These are phyloP conservation scores for Fusarium veterinarium DNA, from an alignment of 2,329 filamentous ascomycete species.

Conservation along the genomic window DNA sequence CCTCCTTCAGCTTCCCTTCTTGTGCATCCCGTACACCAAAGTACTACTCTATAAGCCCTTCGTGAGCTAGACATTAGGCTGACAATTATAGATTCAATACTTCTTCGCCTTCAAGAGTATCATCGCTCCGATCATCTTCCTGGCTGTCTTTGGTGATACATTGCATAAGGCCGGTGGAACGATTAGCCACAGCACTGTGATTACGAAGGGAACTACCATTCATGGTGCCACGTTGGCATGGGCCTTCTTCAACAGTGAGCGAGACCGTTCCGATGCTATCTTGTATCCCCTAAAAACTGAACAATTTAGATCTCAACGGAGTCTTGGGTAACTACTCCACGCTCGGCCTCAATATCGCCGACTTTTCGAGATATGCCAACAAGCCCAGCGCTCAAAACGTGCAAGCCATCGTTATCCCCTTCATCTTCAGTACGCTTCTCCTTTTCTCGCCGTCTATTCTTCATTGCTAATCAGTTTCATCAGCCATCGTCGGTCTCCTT, in stretches of 20 bases:
- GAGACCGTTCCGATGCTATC: neutral
- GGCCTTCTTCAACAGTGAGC: conserved; percentile 3
- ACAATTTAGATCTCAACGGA: neutral
- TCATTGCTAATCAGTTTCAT: neutral
- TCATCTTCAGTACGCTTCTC: neutral
- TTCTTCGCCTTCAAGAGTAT: conserved; percentile 8
- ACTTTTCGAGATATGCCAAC: conserved; percentile 13
- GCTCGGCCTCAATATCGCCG: conserved; percentile 8
- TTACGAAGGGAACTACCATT: neutral
- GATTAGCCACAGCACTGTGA: conserved; percentile 4
- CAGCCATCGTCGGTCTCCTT: conserved; percentile 2
- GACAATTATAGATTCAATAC: neutral
- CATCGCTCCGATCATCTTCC: conserved; percentile 2
- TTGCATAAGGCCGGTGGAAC: conserved; percentile 3
- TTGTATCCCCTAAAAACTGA: neutral
- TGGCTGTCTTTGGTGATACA: conserved; percentile 5
- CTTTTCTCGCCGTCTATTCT: no score
- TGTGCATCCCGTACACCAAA: conserved; percentile 5
- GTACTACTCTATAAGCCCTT: neutral
- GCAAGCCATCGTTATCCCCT: conserved; percentile 3
- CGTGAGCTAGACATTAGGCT: neutral
- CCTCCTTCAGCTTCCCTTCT: conserved; percentile 11
- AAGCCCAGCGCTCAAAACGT: conserved; percentile 12
- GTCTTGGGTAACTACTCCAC: conserved; percentile 12
- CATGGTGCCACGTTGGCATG: conserved; percentile 9